phyloP scores from a whole-genome alignment of 2,329 filamentous ascomycete species.

The Curvularia verruculosa region DNA sequence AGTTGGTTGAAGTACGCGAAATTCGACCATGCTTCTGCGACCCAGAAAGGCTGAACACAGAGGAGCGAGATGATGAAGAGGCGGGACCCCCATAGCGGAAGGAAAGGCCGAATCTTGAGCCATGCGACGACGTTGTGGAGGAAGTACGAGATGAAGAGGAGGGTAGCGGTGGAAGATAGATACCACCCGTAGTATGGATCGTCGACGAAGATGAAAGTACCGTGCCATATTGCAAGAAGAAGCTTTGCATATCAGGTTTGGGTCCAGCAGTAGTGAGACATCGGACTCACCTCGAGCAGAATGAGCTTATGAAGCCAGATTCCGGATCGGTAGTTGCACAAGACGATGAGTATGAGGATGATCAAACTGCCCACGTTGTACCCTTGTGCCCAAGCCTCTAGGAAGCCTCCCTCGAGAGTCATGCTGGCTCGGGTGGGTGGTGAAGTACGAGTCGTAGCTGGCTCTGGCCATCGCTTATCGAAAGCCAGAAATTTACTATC shows the following conservation, averaged over 20 bases:
- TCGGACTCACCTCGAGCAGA: slow-evolving; percentile 37
- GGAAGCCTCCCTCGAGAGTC: slow-evolving; percentile 35
- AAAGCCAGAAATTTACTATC: slow-evolving; percentile 12
- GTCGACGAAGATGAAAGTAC: slow-evolving; percentile 43
- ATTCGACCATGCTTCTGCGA: slow-evolving; percentile 46
- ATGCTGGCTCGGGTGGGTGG: slow-evolving; percentile 37
- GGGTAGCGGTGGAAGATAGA: slow-evolving; percentile 40
- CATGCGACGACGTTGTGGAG: slow-evolving; percentile 46
- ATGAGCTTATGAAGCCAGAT: slow-evolving; percentile 46
- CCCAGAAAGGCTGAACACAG: slow-evolving; percentile 45
- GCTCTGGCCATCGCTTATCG: slow-evolving; percentile 26
- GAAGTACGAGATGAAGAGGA: slow-evolving; percentile 47
- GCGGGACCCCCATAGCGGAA: slow-evolving; percentile 43
- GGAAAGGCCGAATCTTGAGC: slow-evolving; percentile 45
- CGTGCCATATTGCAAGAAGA: slow-evolving; percentile 46
- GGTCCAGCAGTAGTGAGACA: neutral
- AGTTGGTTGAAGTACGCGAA: slow-evolving; percentile 45
- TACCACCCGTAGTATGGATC: slow-evolving; percentile 46
- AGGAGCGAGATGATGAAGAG: slow-evolving; percentile 42
- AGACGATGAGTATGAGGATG: slow-evolving; percentile 45
- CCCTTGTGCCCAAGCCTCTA: slow-evolving; percentile 48
- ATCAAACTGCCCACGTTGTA: slow-evolving; percentile 45
- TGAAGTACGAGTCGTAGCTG: slow-evolving; percentile 32
- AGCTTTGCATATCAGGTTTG: slow-evolving; percentile 30
- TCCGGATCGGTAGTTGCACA: slow-evolving; percentile 45